Base-by-base conservation (phyloP, 192 early-diverging fungal genomes). In the Diversispora eburnea region DNA sequence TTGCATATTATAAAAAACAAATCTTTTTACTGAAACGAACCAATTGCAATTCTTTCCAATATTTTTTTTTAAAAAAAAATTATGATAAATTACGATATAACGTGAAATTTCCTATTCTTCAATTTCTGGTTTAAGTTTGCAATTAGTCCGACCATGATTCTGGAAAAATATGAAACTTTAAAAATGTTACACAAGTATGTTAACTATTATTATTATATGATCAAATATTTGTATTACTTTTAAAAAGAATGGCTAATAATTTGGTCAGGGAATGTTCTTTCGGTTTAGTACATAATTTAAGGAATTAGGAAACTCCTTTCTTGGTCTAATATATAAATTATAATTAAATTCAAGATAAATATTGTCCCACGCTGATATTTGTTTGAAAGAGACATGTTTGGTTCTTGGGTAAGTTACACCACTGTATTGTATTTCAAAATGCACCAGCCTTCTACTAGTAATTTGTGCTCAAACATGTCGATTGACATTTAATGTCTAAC, bases 101-200 rank as follows among this genome's bases (percentile, higher is more conserved):
- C 25, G 0, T 33, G 25, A 33, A 33, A 17, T 54, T 13, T 13
- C n/a, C n/a, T 54, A 17, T 54, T 54, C 13, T 12, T 62, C 41
- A 41, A 62, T 15, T 62, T 39, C 42, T 62, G 9, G 60, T 62
- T 62, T 42, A 62, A 62, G 60, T 62, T 62, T 62, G 42, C 0
- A n/a, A 62, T 62, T 62, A 62, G 60, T 62, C 60, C 60, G 60
- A 62, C 33, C 39, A 61, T 5, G 15, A 17, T 9, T 41, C 60
- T 42, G 60, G 60, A 62, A 62, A 62, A 62, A 62, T 62, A 42
- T 62, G n/a, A 62, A 62, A 58, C 56, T 41, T 62, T 62, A 41
- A 62, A 17, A 17, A 42, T 4, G 12, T 17, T 62, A 43, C 41
- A 62, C 20, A 13, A 17, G 17, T 15, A 15, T 41, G 39, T 15